These are phyloP conservation scores for Xylariaceae sp. DNA, from an alignment of 2,329 filamentous ascomycete genomes.

Conservation along the genomic window DNA sequence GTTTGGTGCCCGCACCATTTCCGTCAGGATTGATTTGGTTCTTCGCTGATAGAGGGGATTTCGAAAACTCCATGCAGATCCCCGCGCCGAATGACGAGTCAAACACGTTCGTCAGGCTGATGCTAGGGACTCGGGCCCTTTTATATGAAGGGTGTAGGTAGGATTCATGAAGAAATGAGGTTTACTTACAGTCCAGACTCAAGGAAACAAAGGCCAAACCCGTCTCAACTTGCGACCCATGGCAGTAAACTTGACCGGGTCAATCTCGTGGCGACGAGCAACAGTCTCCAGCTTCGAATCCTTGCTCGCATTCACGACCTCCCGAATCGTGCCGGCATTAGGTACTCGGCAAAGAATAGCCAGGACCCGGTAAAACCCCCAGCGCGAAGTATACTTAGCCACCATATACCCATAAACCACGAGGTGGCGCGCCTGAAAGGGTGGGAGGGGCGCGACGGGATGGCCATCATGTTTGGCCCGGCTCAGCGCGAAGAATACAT, in stretches of 20 bases:
- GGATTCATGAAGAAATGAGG: not conserved
- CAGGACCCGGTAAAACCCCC: constrained; percentile 37
- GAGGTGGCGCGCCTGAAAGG: constrained; percentile 22
- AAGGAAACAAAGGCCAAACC: constrained; percentile 12
- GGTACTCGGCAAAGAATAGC: constrained; percentile 31
- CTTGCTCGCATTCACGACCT: constrained; percentile 42
- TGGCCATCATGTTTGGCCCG: constrained; percentile 19
- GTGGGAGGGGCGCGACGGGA: constrained; percentile 29
- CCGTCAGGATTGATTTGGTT: no score
- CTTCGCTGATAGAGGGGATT: no score
- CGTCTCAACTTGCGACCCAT: constrained; percentile 21
- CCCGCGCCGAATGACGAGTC: no score
- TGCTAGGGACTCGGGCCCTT: not conserved
- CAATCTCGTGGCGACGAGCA: constrained; percentile 36
- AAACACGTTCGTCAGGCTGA: no score
- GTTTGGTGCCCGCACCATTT: no score
- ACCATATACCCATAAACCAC: constrained; percentile 39
- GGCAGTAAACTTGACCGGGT: constrained; percentile 30
- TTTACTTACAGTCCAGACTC: not conserved
- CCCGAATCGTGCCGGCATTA: constrained; percentile 30
- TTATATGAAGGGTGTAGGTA: no score
- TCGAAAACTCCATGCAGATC: no score
- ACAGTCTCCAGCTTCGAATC: constrained; percentile 34
- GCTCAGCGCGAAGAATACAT: constrained; percentile 3
- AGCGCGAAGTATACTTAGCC: constrained; percentile 40